Base-by-base conservation (phyloP, 2,329 filamentous ascomycete species). In the Salinomyces thailandicus region DNA sequence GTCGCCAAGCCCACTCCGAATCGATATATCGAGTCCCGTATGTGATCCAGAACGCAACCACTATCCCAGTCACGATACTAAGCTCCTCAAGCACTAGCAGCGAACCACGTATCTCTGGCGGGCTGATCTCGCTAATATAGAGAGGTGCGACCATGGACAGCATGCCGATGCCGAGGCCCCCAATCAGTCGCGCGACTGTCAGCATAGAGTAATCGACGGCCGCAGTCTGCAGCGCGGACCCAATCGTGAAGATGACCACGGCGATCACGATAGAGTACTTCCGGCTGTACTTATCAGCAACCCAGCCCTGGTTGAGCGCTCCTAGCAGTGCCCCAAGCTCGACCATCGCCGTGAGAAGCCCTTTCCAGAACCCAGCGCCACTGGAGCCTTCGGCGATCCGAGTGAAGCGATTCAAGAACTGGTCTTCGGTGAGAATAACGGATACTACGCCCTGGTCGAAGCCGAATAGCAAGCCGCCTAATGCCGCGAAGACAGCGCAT, bases 21-120 rank as follows among this genome's bases (percentile, higher is more conserved):
- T 46, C 37, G 45, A 70, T 66, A 19, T 62, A 60, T 8, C 73
- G 67, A 0, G 69, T 73, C 1, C 63, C 71, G 38, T 72, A 75
- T 0, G 67, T 69, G 24, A 71, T 69, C 65, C 68, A 75, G 47
- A 65, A 75, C 1, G 69, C 64, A 9, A 43, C 31, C 3, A 72
- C 63, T 38, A 65, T 67, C 2, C 69, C 66, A 14, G 59, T 51
- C 9, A 67, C 64, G 34, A 70, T 69, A 33, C 54, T 58, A 38
- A 70, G 55, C 33, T 67, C 60, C 38, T 70, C 62, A 3, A 70
- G 51, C 2, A 68, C 75, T 31, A 72, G 59, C 4, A 65, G 49
- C 2, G 59, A 50, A 2, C 62, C 62, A 30, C 62, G 46, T 4
- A 63, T 53, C 34, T 64, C 55, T 0, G 61, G 60, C 3, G 61